A percentile compares a stretch with the other conserved stretches of the same genome.
Conservation (phyloP, 768 basidiomycete species). For the Mycena epipterygia region DNA sequence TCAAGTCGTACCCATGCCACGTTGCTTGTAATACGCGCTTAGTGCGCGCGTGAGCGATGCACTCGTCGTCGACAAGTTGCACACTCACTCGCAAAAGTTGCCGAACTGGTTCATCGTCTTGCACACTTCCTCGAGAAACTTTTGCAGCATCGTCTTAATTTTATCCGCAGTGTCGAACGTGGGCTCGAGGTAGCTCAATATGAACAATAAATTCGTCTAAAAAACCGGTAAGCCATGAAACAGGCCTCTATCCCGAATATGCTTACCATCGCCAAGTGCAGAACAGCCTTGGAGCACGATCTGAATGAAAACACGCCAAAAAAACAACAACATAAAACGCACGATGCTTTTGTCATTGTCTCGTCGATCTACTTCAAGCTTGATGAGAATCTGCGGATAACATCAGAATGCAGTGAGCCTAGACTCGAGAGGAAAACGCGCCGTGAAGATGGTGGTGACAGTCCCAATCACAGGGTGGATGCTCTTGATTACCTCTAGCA, state of each 20-base stretch:
- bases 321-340: background rate
- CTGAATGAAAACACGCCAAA: background rate
- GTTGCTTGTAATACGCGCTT: slow-evolving; percentile 15
- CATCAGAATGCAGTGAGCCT: background rate
- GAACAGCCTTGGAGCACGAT: background rate
- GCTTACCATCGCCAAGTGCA: slow-evolving; percentile 12
- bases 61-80: background rate
- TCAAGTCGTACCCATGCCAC: background rate
- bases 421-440: background rate
- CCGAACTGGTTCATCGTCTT: slow-evolving; percentile 31
- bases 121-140: slow-evolving; percentile 4
- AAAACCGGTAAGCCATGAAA: background rate
- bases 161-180: slow-evolving; percentile 10
- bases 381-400: slow-evolving; percentile 1
- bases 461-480: slow-evolving; percentile 15
- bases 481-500: slow-evolving; percentile 9
- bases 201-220: slow-evolving; percentile 11
- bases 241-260: background rate
- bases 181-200: slow-evolving; percentile 6
- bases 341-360: slow-evolving; percentile 19
- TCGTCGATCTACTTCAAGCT: slow-evolving; percentile 13
- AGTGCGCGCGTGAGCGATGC: background rate
- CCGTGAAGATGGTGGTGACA: slow-evolving; percentile 18
- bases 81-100: slow-evolving; percentile 40
- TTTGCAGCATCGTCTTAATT: slow-evolving; percentile 8